Evolutionary conservation across 2,329 filamentous ascomycete genomes (phyloP).

Genomic region (Fusarium dimerum): DNA sequence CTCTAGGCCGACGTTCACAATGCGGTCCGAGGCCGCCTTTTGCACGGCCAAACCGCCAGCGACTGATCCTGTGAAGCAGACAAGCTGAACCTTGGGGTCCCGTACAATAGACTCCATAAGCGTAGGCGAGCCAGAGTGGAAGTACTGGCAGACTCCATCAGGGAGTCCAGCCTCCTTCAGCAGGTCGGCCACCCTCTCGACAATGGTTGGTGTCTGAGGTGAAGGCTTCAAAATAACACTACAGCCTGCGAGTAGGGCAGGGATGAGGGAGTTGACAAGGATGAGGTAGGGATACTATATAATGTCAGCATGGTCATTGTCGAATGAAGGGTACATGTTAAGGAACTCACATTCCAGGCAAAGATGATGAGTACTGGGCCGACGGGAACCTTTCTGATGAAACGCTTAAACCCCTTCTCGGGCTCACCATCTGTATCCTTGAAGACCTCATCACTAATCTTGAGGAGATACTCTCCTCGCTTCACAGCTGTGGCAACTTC

Average conservation of each 20-base stretch:
- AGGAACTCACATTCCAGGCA: slow-evolving; percentile 82
- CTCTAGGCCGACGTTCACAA: slow-evolving; percentile 85
- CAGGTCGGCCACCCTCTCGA: slow-evolving; percentile 75
- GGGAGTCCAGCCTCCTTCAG: slow-evolving; percentile 83
- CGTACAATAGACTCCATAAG: slow-evolving; percentile 78
- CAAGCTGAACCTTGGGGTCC: slow-evolving; percentile 72
- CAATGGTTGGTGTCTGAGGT: slow-evolving; percentile 90
- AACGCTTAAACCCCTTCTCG: slow-evolving; percentile 87
- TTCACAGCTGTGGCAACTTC: slow-evolving; percentile 85
- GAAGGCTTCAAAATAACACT: slow-evolving; percentile 92
- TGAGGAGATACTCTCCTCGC: slow-evolving; percentile 82
- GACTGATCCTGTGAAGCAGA: slow-evolving; percentile 95
- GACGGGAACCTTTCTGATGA: slow-evolving; percentile 83
- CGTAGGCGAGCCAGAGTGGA: slow-evolving; percentile 80
- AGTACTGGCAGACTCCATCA: slow-evolving; percentile 82
- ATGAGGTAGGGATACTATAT: slow-evolving; percentile 89
- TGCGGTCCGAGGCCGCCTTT: slow-evolving; percentile 77
- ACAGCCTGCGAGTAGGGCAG: slow-evolving; percentile 88
- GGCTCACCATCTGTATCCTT: slow-evolving; percentile 79
- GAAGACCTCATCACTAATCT: slow-evolving; percentile 77
- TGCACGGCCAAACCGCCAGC: slow-evolving; percentile 85
- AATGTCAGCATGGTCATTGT: slow-evolving; percentile 5
- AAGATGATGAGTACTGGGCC: slow-evolving; percentile 89
- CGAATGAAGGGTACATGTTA: neutral
- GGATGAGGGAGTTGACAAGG: slow-evolving; percentile 87